phyloP scores from a whole-genome alignment of 2,329 filamentous ascomycete species.

The Stachybotrys chlorohalonatus region DNA sequence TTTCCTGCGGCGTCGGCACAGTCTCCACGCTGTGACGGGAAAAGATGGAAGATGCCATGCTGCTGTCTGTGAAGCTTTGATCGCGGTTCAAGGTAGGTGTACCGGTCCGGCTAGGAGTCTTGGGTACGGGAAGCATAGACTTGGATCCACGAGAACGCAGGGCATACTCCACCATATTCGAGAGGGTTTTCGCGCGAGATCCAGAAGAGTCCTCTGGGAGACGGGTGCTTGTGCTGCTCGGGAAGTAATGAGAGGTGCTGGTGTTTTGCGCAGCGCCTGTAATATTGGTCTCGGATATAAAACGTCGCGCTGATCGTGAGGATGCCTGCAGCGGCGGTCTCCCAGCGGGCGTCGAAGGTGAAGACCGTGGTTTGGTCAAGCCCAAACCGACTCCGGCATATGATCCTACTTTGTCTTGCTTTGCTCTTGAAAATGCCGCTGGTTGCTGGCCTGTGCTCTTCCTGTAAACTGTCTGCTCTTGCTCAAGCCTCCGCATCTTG shows the following conservation, averaged over 20 bases:
- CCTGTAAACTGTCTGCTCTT: conserved; percentile 11
- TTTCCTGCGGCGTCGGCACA: conserved; percentile 19
- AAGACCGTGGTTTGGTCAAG: conserved; percentile 13
- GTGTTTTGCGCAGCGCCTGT: conserved; percentile 5
- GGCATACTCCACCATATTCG: conserved; percentile 14
- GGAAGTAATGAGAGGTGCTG: conserved; percentile 3
- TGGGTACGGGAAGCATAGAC: conserved; percentile 28
- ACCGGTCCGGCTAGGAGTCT: conserved; percentile 25
- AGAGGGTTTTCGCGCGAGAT: conserved; percentile 15
- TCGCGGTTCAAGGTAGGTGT: conserved; percentile 26
- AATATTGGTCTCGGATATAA: conserved; percentile 5
- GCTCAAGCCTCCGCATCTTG: conserved; percentile 19
- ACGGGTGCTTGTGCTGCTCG: conserved; percentile 3
- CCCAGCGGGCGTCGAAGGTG: conserved; percentile 11
- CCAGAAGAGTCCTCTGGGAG: conserved; percentile 7
- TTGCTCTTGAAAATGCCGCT: conserved; percentile 10
- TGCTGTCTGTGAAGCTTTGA: conserved; percentile 31
- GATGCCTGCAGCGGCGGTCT: conserved; percentile 8
- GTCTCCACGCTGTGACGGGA: conserved; percentile 26
- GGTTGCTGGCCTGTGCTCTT: conserved; percentile 9
- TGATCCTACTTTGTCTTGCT: conserved; percentile 8
- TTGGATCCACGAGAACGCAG: conserved; percentile 25
- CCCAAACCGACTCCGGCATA: conserved; percentile 8
- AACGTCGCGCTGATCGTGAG: conserved; percentile 10
- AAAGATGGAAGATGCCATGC: conserved; percentile 32